Percentiles rank a stretch among this genome's conserved stretches.
phyloP scores from a whole-genome alignment of 2,329 filamentous ascomycete genomes.

The Seiridium cupressi region DNA sequence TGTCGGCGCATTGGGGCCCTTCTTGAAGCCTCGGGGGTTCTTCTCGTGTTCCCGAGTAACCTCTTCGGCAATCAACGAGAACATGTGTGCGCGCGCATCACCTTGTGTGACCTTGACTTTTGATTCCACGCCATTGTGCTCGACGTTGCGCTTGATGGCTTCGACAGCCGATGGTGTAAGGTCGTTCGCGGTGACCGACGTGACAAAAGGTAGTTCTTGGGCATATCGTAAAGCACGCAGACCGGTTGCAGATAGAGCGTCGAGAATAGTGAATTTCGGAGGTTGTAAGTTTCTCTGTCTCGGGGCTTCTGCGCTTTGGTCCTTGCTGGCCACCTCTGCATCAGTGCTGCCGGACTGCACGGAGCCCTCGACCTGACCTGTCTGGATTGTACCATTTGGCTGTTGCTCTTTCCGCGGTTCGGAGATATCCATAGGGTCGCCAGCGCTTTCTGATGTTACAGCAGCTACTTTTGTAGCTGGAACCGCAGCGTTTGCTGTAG shows the following conservation, averaged over 20 bases:
- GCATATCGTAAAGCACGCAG: constrained; percentile 89
- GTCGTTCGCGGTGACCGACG: constrained; percentile 85
- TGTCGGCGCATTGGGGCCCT: constrained; percentile 34
- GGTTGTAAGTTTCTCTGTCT: constrained; percentile 24
- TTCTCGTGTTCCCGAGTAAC: constrained; percentile 38
- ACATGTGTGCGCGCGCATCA: constrained; percentile 92
- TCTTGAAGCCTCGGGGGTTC: constrained; percentile 35
- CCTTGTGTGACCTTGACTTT: constrained; percentile 73
- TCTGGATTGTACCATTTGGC: background rate
- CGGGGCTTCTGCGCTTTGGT: constrained; percentile 5
- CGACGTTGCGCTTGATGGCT: constrained; percentile 80
- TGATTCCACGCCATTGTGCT: constrained; percentile 73
- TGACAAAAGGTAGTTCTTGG: constrained; percentile 82
- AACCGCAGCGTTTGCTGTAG: constrained; percentile 1
- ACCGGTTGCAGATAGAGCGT: constrained; percentile 91
- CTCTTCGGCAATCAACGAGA: constrained; percentile 61
- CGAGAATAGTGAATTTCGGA: constrained; percentile 76
- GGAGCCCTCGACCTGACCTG: background rate
- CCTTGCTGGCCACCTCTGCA: constrained; percentile 6
- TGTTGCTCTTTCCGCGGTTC: constrained; percentile 1
- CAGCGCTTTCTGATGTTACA: background rate
- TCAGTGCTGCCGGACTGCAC: background rate
- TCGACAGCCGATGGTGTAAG: constrained; percentile 74
- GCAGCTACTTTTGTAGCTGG: background rate
- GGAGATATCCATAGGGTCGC: constrained; percentile 10